These are phyloP conservation scores for Porphyra umbilicalis DNA, from an alignment of 31 red algal genomes.

Conservation along the genomic window DNA sequence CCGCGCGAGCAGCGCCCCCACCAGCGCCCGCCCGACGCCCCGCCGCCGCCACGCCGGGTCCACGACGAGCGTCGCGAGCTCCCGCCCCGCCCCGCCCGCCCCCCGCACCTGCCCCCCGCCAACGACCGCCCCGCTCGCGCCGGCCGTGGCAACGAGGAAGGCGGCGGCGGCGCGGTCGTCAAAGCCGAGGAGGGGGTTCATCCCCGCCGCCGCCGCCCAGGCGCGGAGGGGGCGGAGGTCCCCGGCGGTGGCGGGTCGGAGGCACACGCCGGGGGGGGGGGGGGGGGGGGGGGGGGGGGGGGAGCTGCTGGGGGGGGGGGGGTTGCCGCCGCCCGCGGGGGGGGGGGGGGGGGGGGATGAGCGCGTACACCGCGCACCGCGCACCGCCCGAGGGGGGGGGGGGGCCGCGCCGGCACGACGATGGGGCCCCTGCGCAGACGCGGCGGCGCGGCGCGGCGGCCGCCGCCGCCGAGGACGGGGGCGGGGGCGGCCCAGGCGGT, in stretches of 20 bases:
- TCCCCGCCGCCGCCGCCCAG: neutral
- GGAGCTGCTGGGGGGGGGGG: neutral
- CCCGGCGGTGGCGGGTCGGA: neutral
- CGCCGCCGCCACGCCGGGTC: neutral
- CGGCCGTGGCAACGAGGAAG: neutral
- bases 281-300: neutral
- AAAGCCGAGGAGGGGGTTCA: neutral
- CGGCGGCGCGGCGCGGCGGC: too few relatives aligned
- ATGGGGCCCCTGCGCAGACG: too few relatives aligned
- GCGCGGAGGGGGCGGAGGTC: neutral
- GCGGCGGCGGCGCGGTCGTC: neutral
- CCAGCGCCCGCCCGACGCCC: neutral
- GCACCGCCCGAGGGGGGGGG: too few relatives aligned
- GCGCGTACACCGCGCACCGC: too few relatives aligned
- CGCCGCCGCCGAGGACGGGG: too few relatives aligned
- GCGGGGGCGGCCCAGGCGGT: too few relatives aligned
- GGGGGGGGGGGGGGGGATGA: too few relatives aligned
- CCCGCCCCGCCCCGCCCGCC: neutral
- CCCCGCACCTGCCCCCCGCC: neutral
- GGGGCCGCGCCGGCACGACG: too few relatives aligned
- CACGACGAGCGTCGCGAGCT: neutral
- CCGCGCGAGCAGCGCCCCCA: neutral
- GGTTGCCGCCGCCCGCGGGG: too few relatives aligned
- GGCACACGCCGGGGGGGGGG: neutral
- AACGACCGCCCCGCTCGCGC: neutral